phyloP scores from a whole-genome alignment of 768 basidiomycete genomes.

The Mycena maculata region DNA sequence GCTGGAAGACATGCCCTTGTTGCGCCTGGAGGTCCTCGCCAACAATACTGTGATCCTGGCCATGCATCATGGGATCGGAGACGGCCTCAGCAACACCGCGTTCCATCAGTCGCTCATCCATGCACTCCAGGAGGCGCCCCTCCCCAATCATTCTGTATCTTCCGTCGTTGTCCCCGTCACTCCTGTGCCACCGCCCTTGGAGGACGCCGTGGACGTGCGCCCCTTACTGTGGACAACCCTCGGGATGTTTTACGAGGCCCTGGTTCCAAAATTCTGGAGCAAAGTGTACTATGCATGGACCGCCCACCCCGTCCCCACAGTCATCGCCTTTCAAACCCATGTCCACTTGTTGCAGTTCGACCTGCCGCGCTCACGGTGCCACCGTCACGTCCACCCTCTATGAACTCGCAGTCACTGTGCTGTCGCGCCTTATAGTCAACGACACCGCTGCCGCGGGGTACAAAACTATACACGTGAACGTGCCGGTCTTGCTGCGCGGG shows the following conservation, averaged over 20 bases:
- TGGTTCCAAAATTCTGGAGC: slow-evolving; percentile 39
- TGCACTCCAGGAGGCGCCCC: slow-evolving; percentile 37
- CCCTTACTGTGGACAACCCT: slow-evolving; percentile 40
- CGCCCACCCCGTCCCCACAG: slow-evolving; percentile 37
- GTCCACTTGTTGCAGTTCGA: slow-evolving; percentile 37
- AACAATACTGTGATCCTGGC: slow-evolving; percentile 48
- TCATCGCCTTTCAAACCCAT: slow-evolving; percentile 32
- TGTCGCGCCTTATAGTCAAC: slow-evolving; percentile 33
- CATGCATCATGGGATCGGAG: slow-evolving; percentile 52
- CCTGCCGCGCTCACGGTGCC: slow-evolving; percentile 44
- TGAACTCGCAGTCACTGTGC: slow-evolving; percentile 37
- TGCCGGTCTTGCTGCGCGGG: slow-evolving; percentile 49
- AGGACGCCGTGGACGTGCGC: slow-evolving; percentile 39
- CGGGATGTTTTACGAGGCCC: slow-evolving; percentile 41
- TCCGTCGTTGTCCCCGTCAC: slow-evolving; percentile 33
- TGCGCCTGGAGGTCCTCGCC: slow-evolving; percentile 48
- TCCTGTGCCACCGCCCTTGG: slow-evolving; percentile 40
- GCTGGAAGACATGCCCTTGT: slow-evolving; percentile 43
- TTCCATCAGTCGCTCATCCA: slow-evolving; percentile 48
- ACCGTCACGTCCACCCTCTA: slow-evolving; percentile 48
- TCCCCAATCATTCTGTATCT: background rate
- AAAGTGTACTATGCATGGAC: slow-evolving; percentile 42
- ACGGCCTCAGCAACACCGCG: slow-evolving; percentile 51
- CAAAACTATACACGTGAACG: slow-evolving; percentile 30
- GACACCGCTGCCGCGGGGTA: background rate